These are phyloP conservation scores for Arthroderma uncinatum DNA, from an alignment of 2,329 filamentous ascomycete genomes.

Conservation along the genomic window DNA sequence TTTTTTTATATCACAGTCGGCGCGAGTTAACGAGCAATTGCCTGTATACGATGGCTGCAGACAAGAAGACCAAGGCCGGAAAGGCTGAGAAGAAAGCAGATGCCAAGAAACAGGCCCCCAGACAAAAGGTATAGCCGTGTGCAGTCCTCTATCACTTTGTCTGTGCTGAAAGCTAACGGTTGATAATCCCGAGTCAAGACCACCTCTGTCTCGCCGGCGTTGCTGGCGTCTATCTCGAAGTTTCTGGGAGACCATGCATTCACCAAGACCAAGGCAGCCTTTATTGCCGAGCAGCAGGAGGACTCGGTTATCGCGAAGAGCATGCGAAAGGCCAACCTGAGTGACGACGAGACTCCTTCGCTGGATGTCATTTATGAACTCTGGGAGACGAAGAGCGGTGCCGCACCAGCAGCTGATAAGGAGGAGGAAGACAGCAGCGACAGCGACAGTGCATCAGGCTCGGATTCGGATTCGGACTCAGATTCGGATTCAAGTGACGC, in stretches of 20 bases:
- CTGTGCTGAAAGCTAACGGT: not conserved
- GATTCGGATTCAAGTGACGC: slow-evolving; percentile 30
- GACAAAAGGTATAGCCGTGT: not conserved
- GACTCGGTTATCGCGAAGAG: slow-evolving; percentile 23
- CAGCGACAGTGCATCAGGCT: slow-evolving; percentile 17
- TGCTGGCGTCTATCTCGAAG: slow-evolving; percentile 54
- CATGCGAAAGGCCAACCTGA: slow-evolving; percentile 12
- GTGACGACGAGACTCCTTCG: slow-evolving; percentile 23
- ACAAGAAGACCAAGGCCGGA: not conserved
- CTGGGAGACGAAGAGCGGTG: slow-evolving; percentile 18
- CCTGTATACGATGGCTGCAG: not conserved
- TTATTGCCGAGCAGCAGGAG: slow-evolving; percentile 50
- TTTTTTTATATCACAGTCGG: not conserved
- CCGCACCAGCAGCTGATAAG: slow-evolving; percentile 15
- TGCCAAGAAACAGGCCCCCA: not conserved
- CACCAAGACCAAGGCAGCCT: slow-evolving; percentile 47
- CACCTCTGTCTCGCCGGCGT: slow-evolving; percentile 41
- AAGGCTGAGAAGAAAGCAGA: not conserved
- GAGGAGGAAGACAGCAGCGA: slow-evolving; percentile 21
- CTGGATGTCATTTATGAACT: slow-evolving; percentile 32
- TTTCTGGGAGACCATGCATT: slow-evolving; percentile 61
- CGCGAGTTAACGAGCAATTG: not conserved
- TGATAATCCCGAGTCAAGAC: not conserved
- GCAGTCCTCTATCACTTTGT: not conserved
- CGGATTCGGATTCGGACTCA: slow-evolving; percentile 16